Evolutionary conservation across 139 green algal genomes (phyloP), one percentile per base, ranked within the genome.

Genomic region (Trebouxia sp.): DNA sequence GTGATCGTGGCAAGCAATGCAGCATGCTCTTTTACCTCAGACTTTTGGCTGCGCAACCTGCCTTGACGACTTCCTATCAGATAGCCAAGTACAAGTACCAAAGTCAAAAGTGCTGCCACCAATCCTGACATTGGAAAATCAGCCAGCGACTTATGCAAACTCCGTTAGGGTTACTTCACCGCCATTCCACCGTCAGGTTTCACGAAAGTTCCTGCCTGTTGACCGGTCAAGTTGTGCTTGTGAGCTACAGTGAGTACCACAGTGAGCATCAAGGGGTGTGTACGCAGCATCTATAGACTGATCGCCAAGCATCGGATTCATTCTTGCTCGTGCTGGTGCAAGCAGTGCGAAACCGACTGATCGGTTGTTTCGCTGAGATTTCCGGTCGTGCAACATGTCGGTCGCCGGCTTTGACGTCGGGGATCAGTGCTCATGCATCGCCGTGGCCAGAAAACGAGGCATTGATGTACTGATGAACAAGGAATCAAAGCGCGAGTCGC

Each of bases 401-500:
- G 93, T 98, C 26, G 91, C 92, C 1, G 96, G 96, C 2, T 90
- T 99, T 67, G 96, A 99, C 79, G 85, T 99, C 3, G 96, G 96
- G 12, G 94, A 97, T 78, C 84, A 90, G n/a, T 90, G 87, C 12
- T 93, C 88, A 39, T 94, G 92, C 83, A 91, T 99, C 24, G 96
- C 82, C 26, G 82, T 85, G 3, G 82, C 82, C 48, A 30, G 82
- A 2, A 85, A 85, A 32, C n/a, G 82, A 65, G 89, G 91, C 30
- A 91, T 95, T 14, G 94, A 97, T 86, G 94, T 98, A 48, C 82
- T 98, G 28, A 89, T 99, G 65, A 99, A 99, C 89, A 96, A 97
- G 80, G 53, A 51, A 45, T 70, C 42, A 14, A 76, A 75, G 39
- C 55, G 74, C 30, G 80, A 84, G 56, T 78, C 72, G 5, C 72